Percentiles rank a stretch among this genome's conserved stretches.
Conservation (phyloP, 2,329 filamentous ascomycete genomes). For the Talaromyces funiculosus region DNA sequence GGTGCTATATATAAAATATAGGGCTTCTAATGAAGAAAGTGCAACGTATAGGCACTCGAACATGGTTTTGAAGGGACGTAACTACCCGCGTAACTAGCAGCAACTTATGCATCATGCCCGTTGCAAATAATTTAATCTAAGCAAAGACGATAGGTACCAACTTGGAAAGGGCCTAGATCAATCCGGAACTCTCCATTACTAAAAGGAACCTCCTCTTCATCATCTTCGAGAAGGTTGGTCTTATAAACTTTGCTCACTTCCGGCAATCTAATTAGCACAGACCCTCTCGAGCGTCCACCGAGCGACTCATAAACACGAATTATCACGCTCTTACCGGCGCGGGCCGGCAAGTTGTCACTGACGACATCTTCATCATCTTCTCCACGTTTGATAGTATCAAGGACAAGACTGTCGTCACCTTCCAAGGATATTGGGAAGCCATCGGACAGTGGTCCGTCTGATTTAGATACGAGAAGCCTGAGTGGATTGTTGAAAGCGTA, state of each 20-base stretch:
- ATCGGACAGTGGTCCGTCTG: not conserved
- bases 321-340: slow-evolving; percentile 72
- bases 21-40: not conserved
- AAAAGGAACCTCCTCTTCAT: slow-evolving; percentile 60
- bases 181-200: slow-evolving; percentile 47
- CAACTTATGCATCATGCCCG: not conserved
- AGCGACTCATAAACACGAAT: slow-evolving; percentile 82
- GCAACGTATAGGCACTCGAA: not conserved
- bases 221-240: slow-evolving; percentile 84
- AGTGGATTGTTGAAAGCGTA: slow-evolving; percentile 88
- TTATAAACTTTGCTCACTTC: slow-evolving; percentile 75
- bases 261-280: slow-evolving; percentile 60
- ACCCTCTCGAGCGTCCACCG: slow-evolving; percentile 71
- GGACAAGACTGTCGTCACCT: slow-evolving; percentile 62
- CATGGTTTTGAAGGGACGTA: not conserved
- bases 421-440: slow-evolving; percentile 56
- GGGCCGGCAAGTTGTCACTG: slow-evolving; percentile 54
- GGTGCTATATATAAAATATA: not conserved
- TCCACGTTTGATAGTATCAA: slow-evolving; percentile 91
- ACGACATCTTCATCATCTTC: slow-evolving; percentile 70
- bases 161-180: slow-evolving; percentile 72
- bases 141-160: slow-evolving; percentile 68
- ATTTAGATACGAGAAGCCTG: slow-evolving; percentile 42
- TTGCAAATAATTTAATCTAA: not conserved
- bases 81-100: not conserved